Base-by-base conservation (phyloP, 352 stramenopile genomes). In the Pythium insidiosum region DNA sequence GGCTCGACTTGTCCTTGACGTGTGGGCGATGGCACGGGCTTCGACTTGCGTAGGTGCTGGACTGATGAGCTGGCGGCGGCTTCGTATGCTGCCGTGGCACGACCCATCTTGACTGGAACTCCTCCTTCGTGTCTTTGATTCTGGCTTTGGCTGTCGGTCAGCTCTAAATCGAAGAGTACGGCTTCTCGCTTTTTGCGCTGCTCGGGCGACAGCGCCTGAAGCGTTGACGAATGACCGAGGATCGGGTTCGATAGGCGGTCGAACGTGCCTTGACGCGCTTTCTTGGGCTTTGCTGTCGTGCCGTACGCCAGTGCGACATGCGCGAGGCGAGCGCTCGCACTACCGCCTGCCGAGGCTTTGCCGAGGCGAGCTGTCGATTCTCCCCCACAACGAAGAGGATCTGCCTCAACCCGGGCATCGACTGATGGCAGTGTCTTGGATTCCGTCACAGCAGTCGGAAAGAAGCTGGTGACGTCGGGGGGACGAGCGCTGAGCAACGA, bases 251-350 rank as follows among this genome's bases (percentile, higher is more conserved):
- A 62, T 1, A 89, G 62, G 1, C 77, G 67, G 18, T 75, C 43
- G 6, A 88, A 59, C 7, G 77, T 89, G 37, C 74, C 61, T 30
- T 76, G 78, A 7, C 68, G 61, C 6, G 70, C 56, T 34, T 80
- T 83, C 33, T 66, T 52, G 13, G 61, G 59, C n/a, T 60, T 58
- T 18, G 53, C 58, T 6, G 57, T 64, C 1, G 73, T 88, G 13
- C 77, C 77, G 42, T 90, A 90, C 11, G 58, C 73, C 22, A 58
- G 63, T 43, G 78, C 73, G 60, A 90, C 78, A 43, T 84, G 51
- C 0, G 67, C 67, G 1, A 87, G 43, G 1, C 74, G 68, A 6
- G n/a, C n/a, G n/a, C n/a, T n/a, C n/a, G n/a, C n/a, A n/a, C n/a
- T n/a, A n/a, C n/a, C n/a, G n/a, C n/a, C n/a, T n/a, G 57, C 47